Evolutionary conservation across 2,329 filamentous ascomycete species (phyloP).

Genomic region (Fusarium bactridioides): DNA sequence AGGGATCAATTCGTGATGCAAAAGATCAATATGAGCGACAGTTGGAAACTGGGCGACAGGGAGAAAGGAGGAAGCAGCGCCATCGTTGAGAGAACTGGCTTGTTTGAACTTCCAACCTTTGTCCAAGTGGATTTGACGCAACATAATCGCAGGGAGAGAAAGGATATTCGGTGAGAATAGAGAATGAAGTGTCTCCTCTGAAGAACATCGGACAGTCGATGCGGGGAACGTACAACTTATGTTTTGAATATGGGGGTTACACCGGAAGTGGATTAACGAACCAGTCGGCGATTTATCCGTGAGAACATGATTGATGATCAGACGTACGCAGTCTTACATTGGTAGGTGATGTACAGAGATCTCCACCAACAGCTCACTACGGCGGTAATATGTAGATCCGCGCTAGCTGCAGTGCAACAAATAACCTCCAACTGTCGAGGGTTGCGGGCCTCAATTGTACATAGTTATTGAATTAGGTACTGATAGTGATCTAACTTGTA

Average conservation of each 20-base stretch:
- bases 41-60: background rate
- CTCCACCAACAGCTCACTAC: background rate
- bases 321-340: background rate
- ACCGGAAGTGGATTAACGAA: background rate
- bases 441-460: background rate
- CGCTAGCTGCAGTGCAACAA: background rate
- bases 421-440: fast-evolving
- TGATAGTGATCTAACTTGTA: fast-evolving
- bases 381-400: background rate
- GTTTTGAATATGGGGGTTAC: background rate
- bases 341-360: background rate
- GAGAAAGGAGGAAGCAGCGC: background rate
- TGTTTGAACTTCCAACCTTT: slow-evolving; percentile 5
- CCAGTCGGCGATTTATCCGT: background rate
- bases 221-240: background rate
- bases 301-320: background rate
- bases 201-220: background rate
- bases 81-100: background rate
- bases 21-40: background rate
- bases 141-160: fast-evolving
- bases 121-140: background rate
- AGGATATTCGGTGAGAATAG: fast-evolving
- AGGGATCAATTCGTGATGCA: background rate
- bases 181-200: background rate
- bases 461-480: no score